A percentile compares a stretch with the other conserved stretches of the same genome.
Evolutionary conservation across 2,329 filamentous ascomycete species (phyloP).

Genomic region (Chaetomiaceae sp.): DNA sequence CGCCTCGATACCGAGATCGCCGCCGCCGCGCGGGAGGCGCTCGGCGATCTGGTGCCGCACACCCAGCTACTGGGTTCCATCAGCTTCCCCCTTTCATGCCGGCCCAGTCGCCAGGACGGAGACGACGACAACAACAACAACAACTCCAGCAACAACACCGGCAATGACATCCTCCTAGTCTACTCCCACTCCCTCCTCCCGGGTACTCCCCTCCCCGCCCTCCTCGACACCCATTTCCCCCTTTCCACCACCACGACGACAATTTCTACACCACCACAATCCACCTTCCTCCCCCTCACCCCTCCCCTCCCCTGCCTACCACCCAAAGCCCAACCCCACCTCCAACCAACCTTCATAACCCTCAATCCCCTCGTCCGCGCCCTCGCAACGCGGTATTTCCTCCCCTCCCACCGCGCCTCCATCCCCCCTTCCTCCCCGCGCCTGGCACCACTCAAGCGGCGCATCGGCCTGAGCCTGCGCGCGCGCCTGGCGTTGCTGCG

Average conservation of each 20-base stretch:
- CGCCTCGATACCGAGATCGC: slow-evolving; percentile 35
- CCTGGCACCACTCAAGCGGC: slow-evolving; percentile 22
- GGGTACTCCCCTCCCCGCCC: slow-evolving; percentile 33
- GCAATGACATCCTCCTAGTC: slow-evolving; percentile 25
- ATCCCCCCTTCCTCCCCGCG: slow-evolving; percentile 7
- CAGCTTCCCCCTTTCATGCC: slow-evolving; percentile 3
- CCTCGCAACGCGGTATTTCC: slow-evolving; percentile 30
- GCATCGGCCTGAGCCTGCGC: slow-evolving; percentile 37
- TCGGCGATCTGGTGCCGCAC: slow-evolving; percentile 37
- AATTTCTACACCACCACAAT: slow-evolving; percentile 9
- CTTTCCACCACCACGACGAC: slow-evolving; percentile 8
- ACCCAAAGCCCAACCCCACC: neutral
- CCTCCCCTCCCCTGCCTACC: slow-evolving; percentile 13
- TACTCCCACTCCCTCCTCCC: slow-evolving; percentile 39
- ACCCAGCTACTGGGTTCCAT: slow-evolving; percentile 35
- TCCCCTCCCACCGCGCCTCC: slow-evolving; percentile 31
- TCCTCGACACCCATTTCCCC: slow-evolving; percentile 25
- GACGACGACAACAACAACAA: neutral
- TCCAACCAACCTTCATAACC: neutral
- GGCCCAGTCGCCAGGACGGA: neutral
- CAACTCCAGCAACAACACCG: neutral
- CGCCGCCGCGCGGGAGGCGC: slow-evolving; percentile 33
- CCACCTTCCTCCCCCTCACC: too few relatives aligned
- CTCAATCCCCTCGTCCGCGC: slow-evolving; percentile 29
- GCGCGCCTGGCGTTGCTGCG: slow-evolving; percentile 35